phyloP scores from a whole-genome alignment of 441 rosid genomes.

The Populus hybrid region DNA sequence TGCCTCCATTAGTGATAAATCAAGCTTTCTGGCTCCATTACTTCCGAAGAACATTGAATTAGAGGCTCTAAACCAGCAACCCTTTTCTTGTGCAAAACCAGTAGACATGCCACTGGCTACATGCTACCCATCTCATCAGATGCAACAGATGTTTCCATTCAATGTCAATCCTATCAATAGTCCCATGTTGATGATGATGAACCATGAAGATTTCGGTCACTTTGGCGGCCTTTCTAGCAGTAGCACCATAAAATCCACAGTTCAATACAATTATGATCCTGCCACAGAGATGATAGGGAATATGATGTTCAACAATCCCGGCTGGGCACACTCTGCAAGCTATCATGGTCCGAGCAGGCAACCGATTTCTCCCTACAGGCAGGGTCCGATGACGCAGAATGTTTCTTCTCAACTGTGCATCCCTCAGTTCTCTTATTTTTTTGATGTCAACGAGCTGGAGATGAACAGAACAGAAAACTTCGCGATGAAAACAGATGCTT shows the following conservation, averaged over 20 bases:
- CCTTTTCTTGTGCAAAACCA: neutral
- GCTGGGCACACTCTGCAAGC: neutral
- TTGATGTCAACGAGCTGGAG: neutral
- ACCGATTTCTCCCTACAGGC: neutral
- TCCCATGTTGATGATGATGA: conserved; percentile 8
- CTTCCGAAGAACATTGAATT: neutral
- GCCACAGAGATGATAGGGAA: neutral
- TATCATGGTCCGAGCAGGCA: neutral
- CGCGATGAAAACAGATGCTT: neutral
- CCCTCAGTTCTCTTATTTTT: conserved; percentile 6
- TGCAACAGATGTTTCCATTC: conserved; percentile 15
- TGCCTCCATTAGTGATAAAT: neutral
- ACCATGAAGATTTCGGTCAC: neutral
- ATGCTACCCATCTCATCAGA: neutral
- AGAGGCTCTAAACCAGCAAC: neutral
- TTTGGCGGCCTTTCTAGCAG: neutral
- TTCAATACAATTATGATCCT: neutral
- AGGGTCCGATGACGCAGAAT: neutral
- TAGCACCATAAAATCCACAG: neutral
- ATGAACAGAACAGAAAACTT: conserved; percentile 11
- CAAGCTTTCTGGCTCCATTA: neutral
- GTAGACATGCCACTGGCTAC: neutral
- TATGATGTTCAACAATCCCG: neutral
- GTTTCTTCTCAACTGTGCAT: neutral
- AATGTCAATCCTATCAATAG: conserved; percentile 4